Conservation (phyloP, 768 basidiomycete species). For the Agrocybe pediades region DNA sequence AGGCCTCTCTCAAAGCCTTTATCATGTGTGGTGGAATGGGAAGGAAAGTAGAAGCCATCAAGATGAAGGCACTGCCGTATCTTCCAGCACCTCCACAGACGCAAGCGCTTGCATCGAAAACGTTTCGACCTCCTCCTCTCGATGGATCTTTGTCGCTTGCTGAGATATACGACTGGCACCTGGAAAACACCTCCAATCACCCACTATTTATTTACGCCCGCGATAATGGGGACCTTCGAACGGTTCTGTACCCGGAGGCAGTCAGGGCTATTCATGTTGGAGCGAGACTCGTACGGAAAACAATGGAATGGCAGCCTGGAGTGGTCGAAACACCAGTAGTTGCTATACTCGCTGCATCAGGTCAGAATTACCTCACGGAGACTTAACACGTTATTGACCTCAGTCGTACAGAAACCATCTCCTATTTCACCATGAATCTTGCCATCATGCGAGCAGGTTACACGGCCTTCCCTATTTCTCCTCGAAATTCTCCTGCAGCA, state of each 20-base stretch:
- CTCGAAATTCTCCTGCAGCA: background rate
- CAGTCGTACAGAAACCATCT: background rate
- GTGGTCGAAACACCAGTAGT: background rate
- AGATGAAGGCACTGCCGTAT: background rate
- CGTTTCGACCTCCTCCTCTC: slow-evolving; percentile 8
- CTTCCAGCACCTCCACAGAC: background rate
- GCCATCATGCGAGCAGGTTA: background rate
- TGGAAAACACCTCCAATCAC: background rate
- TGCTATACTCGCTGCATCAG: background rate
- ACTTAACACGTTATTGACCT: background rate
- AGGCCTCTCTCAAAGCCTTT: background rate
- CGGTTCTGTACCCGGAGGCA: background rate
- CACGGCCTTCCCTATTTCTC: background rate
- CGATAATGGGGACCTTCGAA: background rate
- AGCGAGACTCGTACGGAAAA: background rate
- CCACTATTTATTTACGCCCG: background rate
- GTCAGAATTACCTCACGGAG: background rate
- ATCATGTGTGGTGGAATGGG: background rate
- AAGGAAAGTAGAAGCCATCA: background rate
- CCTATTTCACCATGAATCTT: background rate
- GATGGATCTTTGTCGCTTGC: slow-evolving; percentile 8
- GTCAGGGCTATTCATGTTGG: background rate
- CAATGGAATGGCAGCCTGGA: background rate
- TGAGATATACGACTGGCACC: slow-evolving; percentile 12
- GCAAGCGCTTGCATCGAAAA: slow-evolving; percentile 2